A percentile compares a stretch with the other conserved stretches of the same genome.
Evolutionary conservation across 2,329 filamentous ascomycete species (phyloP).

Genomic region (Colletotrichum tabaci): DNA sequence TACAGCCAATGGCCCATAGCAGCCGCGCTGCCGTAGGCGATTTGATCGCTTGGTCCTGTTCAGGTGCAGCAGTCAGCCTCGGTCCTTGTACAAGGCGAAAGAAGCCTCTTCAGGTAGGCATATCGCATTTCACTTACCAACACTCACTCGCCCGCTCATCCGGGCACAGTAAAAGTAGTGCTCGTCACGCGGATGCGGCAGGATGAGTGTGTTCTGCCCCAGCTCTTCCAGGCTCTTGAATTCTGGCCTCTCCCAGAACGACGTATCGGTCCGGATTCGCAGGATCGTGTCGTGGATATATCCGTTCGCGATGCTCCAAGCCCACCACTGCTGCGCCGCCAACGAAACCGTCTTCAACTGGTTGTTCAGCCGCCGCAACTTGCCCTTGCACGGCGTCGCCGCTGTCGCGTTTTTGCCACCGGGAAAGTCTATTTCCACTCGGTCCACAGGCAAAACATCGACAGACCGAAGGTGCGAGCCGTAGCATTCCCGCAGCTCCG

Average conservation of each 20-base stretch:
- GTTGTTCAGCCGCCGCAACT: conserved; percentile 36
- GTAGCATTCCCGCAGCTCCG: conserved; percentile 38
- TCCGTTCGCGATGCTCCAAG: conserved; percentile 36
- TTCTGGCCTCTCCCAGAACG: conserved; percentile 24
- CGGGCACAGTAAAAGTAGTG: conserved; percentile 42
- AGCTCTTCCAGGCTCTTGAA: conserved; percentile 38
- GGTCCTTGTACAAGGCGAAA: not conserved
- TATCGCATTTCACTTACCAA: conserved; percentile 45
- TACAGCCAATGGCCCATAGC: conserved; percentile 42
- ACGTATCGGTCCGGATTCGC: conserved; percentile 40
- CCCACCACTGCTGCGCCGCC: conserved; percentile 39
- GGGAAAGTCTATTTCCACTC: conserved; percentile 34
- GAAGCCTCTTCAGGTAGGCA: conserved; percentile 7
- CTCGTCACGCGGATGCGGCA: conserved; percentile 39
- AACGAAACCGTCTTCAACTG: conserved; percentile 31
- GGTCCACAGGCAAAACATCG: conserved; percentile 1
- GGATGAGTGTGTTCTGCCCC: conserved; percentile 29
- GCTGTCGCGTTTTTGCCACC: conserved; percentile 28
- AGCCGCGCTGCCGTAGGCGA: conserved; percentile 42
- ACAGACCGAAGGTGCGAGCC: conserved; percentile 32
- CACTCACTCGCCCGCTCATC: conserved; percentile 37
- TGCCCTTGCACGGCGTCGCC: conserved; percentile 27
- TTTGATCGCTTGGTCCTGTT: conserved; percentile 40
- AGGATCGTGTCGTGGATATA: conserved; percentile 37
- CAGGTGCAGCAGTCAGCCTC: conserved; percentile 2